Evolutionary conservation across 2,329 filamentous ascomycete genomes (phyloP).

Genomic region (Colletotrichum tanaceti): DNA sequence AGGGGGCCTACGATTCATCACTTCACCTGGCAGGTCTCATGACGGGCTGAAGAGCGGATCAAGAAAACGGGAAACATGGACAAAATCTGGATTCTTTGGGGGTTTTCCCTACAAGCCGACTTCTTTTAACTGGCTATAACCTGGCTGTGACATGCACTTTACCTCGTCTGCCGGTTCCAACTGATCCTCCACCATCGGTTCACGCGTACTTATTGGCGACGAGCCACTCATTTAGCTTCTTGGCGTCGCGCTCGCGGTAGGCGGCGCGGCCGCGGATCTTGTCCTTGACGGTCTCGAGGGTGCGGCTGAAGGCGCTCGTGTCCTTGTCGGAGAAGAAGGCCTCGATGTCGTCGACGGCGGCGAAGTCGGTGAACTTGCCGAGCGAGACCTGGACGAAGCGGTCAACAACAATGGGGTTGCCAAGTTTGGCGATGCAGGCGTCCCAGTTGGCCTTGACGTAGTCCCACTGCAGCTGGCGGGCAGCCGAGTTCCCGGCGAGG

Average conservation of each 20-base stretch:
- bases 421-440: constrained; percentile 76
- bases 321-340: constrained; percentile 89
- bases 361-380: constrained; percentile 79
- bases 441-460: constrained; percentile 89
- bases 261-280: constrained; percentile 84
- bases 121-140: constrained; percentile 16
- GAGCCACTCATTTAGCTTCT: constrained; percentile 83
- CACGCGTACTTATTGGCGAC: constrained; percentile 57
- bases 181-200: constrained; percentile 8
- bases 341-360: constrained; percentile 79
- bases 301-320: constrained; percentile 86
- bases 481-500: constrained; percentile 78
- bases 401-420: constrained; percentile 88
- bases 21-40: neutral
- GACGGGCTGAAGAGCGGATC: neutral
- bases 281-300: constrained; percentile 85
- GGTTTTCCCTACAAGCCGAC: constrained; percentile 12
- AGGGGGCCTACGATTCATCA: no score
- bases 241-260: constrained; percentile 83
- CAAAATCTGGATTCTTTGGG: neutral
- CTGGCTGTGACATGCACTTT: neutral
- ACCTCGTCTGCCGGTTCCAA: neutral
- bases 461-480: constrained; percentile 82
- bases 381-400: constrained; percentile 85
- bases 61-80: neutral